A percentile compares a stretch with the other conserved stretches of the same genome.
Evolutionary conservation across 2,329 filamentous ascomycete genomes (phyloP).

Genomic region (Elsinoe batatas): DNA sequence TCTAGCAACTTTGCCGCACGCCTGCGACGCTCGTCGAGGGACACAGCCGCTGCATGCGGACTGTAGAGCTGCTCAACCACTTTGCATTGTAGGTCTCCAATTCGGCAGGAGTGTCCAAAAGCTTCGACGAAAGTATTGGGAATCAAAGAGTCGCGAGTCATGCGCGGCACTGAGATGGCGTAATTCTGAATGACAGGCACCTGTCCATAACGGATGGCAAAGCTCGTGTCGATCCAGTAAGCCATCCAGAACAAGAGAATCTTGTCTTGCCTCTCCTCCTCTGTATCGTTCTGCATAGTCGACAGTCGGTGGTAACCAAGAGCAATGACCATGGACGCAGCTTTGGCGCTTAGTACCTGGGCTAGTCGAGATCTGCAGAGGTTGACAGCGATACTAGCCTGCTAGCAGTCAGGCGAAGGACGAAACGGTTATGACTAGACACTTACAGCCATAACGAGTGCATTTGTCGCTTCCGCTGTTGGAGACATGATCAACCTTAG

Average conservation of each 20-base stretch:
- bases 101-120: constrained; percentile 45
- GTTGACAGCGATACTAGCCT: constrained; percentile 55
- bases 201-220: constrained; percentile 41
- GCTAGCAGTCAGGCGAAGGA: background rate
- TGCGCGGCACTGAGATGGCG: constrained; percentile 45
- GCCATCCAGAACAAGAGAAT: constrained; percentile 47
- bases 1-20: background rate
- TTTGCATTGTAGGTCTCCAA: constrained; percentile 48
- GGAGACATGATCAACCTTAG: constrained; percentile 16
- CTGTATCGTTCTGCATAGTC: constrained; percentile 13
- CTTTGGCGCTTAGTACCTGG: constrained; percentile 53
- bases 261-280: constrained; percentile 22
- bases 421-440: background rate
- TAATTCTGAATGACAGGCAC: constrained; percentile 46
- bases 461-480: constrained; percentile 14
- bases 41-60: background rate
- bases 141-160: constrained; percentile 4
- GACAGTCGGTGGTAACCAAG: constrained; percentile 29
- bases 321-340: constrained; percentile 51
- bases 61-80: constrained; percentile 50
- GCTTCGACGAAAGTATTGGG: constrained; percentile 38
- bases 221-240: constrained; percentile 48
- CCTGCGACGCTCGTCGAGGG: background rate
- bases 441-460: constrained; percentile 15
- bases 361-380: constrained; percentile 52